These are phyloP conservation scores for Lipomyces kockii DNA, from an alignment of 805 yeast genomes.

Conservation along the genomic window DNA sequence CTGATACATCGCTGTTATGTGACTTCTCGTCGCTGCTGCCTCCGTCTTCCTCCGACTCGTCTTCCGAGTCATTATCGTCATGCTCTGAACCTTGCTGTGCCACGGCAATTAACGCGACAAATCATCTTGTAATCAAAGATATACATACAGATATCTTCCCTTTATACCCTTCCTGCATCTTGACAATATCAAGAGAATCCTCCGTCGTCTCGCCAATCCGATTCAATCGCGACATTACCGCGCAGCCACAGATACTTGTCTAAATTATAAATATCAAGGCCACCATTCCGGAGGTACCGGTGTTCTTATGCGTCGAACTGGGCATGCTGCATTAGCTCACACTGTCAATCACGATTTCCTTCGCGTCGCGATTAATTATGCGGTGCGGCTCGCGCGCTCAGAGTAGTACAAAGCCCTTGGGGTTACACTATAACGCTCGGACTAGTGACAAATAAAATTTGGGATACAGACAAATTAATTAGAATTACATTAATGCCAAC, in stretches of 20 bases:
- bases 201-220: slow-evolving; percentile 1
- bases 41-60: background rate
- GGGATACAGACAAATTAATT: background rate
- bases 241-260: background rate
- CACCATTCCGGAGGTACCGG: background rate
- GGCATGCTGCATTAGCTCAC: too few species aligned
- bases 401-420: too few species aligned
- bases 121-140: background rate
- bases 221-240: background rate
- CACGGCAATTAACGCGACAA: background rate
- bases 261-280: background rate
- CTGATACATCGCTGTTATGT: background rate
- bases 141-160: background rate
- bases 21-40: background rate
- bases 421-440: too few species aligned
- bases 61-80: background rate
- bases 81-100: background rate
- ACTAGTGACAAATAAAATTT: too few species aligned
- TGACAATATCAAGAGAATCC: background rate
- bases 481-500: background rate
- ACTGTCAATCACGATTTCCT: too few species aligned
- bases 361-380: too few species aligned
- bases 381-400: too few species aligned
- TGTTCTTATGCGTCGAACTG: too few species aligned
- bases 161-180: background rate